phyloP scores from a whole-genome alignment of 2,329 filamentous ascomycete genomes.

The Harringtonia aguacate region DNA sequence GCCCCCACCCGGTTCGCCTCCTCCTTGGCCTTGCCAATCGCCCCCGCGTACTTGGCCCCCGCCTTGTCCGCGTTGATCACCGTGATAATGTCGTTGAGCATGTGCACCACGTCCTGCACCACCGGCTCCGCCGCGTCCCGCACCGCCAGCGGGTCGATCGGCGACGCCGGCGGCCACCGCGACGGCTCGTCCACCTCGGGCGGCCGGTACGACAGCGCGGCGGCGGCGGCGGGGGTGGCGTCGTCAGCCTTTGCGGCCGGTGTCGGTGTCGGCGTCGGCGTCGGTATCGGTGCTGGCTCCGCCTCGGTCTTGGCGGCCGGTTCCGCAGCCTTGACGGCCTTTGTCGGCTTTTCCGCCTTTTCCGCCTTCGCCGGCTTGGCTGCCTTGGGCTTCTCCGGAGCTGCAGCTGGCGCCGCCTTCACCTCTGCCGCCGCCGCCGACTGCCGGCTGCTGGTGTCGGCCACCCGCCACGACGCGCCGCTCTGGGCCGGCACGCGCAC shows the following conservation, averaged over 20 bases:
- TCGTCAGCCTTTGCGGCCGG: constrained; percentile 10
- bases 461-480: constrained; percentile 71
- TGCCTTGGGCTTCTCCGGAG: neutral
- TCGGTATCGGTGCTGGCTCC: neutral
- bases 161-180: constrained; percentile 49
- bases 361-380: neutral
- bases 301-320: neutral
- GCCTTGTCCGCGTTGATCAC: constrained; percentile 83
- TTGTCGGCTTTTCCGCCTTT: neutral
- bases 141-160: constrained; percentile 69
- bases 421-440: constrained; percentile 18
- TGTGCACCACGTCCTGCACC: constrained; percentile 86
- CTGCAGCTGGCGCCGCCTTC: constrained; percentile 11
- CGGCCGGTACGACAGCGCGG: constrained; percentile 30
- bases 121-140: constrained; percentile 72
- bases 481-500: constrained; percentile 79
- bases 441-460: constrained; percentile 53
- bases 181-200: constrained; percentile 59
- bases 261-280: constrained; percentile 14
- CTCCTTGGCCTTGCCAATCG: constrained; percentile 76
- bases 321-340: neutral
- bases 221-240: constrained; percentile 13
- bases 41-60: constrained; percentile 63
- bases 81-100: constrained; percentile 91
- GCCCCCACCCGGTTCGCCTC: constrained; percentile 68